phyloP scores from a whole-genome alignment of 1,284 basidiomycete species.

The Marasmius oreades region DNA sequence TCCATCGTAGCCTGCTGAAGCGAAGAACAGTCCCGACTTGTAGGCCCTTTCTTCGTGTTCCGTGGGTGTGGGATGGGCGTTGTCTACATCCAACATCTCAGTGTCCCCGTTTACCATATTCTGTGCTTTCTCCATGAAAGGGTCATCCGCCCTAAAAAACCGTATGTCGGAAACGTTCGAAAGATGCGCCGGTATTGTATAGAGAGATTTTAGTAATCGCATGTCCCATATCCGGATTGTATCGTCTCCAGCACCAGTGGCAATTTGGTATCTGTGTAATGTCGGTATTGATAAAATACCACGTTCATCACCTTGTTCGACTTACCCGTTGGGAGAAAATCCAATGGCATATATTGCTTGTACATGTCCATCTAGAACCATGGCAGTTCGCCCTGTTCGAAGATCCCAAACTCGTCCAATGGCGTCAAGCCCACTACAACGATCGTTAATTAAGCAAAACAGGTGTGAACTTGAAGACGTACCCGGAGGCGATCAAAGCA shows the following conservation, averaged over 20 bases:
- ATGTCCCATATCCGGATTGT: constrained; percentile 99
- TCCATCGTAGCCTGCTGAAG: constrained; percentile 93
- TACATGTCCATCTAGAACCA: constrained; percentile 98
- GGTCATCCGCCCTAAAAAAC: constrained; percentile 76
- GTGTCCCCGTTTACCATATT: constrained; percentile 25
- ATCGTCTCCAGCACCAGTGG: constrained; percentile 95
- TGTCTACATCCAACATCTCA: constrained; percentile 11
- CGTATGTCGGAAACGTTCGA: constrained; percentile 94
- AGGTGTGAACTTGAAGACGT: constrained; percentile 21
- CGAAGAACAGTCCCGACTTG: constrained; percentile 87
- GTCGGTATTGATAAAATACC: constrained; percentile 15
- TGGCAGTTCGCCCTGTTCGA: constrained; percentile 91
- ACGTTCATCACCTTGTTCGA: constrained; percentile 10
- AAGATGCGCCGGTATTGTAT: constrained; percentile 95
- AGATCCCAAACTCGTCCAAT: constrained; percentile 98
- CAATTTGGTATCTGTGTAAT: constrained; percentile 84
- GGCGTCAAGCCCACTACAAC: constrained; percentile 84
- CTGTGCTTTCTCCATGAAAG: constrained; percentile 33
- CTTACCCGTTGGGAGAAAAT: constrained; percentile 93
- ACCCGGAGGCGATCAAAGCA: constrained; percentile 91
- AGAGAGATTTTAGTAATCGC: constrained; percentile 85
- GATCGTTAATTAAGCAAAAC: constrained; percentile 13
- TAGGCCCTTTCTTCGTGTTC: constrained; percentile 62
- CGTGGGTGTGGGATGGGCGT: constrained; percentile 7
- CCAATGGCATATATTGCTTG: constrained; percentile 90